Evolutionary conservation across 305 asterid species (phyloP).

Genomic region (Stenogyne calaminthoides): DNA sequence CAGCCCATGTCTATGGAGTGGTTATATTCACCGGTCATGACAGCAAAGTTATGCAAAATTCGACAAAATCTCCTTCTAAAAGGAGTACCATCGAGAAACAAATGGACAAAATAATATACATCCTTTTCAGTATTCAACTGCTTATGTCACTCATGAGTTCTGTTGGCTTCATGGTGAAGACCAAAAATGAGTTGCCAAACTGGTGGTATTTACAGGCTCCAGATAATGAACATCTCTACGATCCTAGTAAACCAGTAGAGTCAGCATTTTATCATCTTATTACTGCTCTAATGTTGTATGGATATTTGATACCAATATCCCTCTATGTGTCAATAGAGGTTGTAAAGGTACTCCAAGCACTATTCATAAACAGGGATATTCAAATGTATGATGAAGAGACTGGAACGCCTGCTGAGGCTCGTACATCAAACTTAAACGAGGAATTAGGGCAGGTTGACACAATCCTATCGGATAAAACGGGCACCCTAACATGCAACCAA

Average conservation of each 20-base stretch:
- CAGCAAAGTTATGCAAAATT: conserved; percentile 66
- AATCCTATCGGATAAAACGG: conserved; percentile 67
- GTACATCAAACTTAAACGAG: conserved; percentile 68
- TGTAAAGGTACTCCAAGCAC: conserved; percentile 71
- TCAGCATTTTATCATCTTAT: conserved; percentile 57
- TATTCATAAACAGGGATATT: conserved; percentile 60
- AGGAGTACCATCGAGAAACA: conserved; percentile 63
- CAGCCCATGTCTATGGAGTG: conserved; percentile 56
- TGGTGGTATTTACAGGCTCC: conserved; percentile 71
- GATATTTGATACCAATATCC: conserved; percentile 70
- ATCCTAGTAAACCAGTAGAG: conserved; percentile 43
- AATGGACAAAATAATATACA: conserved; percentile 64
- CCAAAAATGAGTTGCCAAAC: conserved; percentile 46
- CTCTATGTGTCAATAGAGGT: conserved; percentile 73
- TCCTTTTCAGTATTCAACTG: conserved; percentile 53
- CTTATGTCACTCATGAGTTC: conserved; percentile 56
- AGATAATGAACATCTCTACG: conserved; percentile 37
- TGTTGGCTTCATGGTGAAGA: conserved; percentile 48
- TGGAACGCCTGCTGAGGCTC: conserved; percentile 66
- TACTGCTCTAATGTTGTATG: conserved; percentile 67
- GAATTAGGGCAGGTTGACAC: conserved; percentile 70
- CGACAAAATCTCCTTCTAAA: conserved; percentile 66
- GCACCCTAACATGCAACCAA: conserved; percentile 69
- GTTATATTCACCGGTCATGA: conserved; percentile 67
- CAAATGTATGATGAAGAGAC: conserved; percentile 62